Percentiles rank a stretch among this genome's conserved stretches.
phyloP scores from a whole-genome alignment of 257 asterid genomes.

The Verbena officinalis region DNA sequence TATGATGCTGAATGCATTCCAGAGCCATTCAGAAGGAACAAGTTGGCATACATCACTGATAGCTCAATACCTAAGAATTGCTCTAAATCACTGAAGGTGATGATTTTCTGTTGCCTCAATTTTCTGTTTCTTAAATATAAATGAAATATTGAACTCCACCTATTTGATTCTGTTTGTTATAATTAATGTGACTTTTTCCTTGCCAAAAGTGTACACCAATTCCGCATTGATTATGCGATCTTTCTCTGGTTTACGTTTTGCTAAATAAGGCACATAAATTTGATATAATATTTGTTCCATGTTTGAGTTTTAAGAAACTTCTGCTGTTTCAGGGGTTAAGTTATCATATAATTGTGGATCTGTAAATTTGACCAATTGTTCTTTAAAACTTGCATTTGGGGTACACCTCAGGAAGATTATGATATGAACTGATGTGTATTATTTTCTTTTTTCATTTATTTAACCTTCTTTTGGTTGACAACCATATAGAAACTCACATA shows the following conservation, averaged over 20 bases:
- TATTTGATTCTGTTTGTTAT: slow-evolving; percentile 2
- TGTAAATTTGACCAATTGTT: background rate
- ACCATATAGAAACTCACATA: slow-evolving; percentile 9
- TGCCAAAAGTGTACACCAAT: background rate
- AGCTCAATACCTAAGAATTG: slow-evolving; percentile 66
- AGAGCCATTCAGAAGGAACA: slow-evolving; percentile 47
- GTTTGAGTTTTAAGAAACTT: slow-evolving; percentile 15
- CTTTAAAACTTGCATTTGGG: no score
- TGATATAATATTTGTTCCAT: slow-evolving; percentile 5
- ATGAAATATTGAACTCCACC: background rate
- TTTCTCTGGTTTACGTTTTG: background rate
- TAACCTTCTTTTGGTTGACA: background rate
- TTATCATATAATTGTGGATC: slow-evolving; percentile 10
- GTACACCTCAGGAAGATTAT: slow-evolving; percentile 1
- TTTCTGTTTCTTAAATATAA: slow-evolving; percentile 1
- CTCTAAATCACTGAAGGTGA: slow-evolving; percentile 58
- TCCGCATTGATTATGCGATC: slow-evolving; percentile 5
- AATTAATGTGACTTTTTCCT: slow-evolving; percentile 18
- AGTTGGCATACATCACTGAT: slow-evolving; percentile 60
- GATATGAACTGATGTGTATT: background rate
- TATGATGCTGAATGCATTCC: slow-evolving; percentile 77
- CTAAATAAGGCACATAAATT: background rate
- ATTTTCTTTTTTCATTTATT: background rate
- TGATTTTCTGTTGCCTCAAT: slow-evolving; percentile 7
- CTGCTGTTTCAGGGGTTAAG: background rate